Conservation (phyloP, 2,329 filamentous ascomycete species). For the Ophiostoma perfectum region DNA sequence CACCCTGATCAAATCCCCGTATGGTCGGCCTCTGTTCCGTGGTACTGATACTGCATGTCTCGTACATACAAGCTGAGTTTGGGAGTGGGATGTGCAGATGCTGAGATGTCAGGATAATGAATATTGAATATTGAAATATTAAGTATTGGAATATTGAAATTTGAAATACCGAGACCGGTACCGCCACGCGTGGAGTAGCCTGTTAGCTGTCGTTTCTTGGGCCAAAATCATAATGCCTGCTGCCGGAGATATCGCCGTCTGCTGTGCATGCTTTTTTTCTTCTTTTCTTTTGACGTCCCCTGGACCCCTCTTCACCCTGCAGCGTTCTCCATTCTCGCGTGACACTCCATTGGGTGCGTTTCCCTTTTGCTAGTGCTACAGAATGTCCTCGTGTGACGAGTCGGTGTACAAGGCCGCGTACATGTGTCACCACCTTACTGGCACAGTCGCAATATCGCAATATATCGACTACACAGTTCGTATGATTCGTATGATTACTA, state of each 20-base stretch:
- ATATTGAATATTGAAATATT: not conserved
- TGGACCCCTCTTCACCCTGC: too few species aligned
- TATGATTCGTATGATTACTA: not conserved
- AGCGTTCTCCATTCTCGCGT: too few species aligned
- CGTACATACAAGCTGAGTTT: not conserved
- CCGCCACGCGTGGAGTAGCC: too few species aligned
- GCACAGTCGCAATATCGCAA: not conserved
- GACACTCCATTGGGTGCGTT: too few species aligned
- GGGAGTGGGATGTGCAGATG: too few species aligned
- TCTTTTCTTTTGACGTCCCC: not conserved
- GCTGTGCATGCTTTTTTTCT: not conserved
- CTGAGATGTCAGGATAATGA: not conserved
- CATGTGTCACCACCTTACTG: not conserved
- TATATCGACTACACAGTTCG: not conserved
- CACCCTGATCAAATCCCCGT: not conserved
- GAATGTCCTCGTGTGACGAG: not conserved
- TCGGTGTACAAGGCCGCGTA: not conserved
- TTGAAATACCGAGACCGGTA: not conserved
- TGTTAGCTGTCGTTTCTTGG: not conserved
- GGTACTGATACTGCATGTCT: not conserved
- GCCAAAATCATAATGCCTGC: not conserved
- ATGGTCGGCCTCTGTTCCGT: not conserved
- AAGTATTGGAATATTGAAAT: not conserved
- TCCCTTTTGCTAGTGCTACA: too few species aligned
- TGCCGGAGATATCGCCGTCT: not conserved